Conservation (phyloP, 208 protist genomes). For the Histomonas meleagridis region DNA sequence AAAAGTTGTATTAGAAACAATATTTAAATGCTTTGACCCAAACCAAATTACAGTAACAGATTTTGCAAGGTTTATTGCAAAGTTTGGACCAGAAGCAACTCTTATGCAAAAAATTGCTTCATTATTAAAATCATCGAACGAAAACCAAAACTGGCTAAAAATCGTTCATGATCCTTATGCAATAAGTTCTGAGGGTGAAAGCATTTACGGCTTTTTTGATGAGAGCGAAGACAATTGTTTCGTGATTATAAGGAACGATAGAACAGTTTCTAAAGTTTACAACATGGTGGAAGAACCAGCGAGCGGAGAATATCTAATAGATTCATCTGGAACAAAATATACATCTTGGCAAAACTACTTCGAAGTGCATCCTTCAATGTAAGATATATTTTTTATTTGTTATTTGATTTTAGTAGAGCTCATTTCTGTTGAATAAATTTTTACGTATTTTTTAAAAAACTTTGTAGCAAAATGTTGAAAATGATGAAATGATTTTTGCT, state of each 20-base stretch:
- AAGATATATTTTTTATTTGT: no score
- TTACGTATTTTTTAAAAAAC: no score
- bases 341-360: not conserved
- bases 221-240: not conserved
- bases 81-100: conserved; percentile 31
- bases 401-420: no score
- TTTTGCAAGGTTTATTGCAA: conserved; percentile 21
- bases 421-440: no score
- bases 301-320: not conserved
- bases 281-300: not conserved
- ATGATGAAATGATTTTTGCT: no score
- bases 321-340: not conserved
- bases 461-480: no score
- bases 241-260: not conserved
- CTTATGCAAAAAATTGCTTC: not conserved
- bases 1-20: not conserved
- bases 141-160: not conserved
- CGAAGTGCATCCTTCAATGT: not conserved
- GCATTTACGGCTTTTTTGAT: conserved; percentile 1
- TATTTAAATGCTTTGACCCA: not conserved
- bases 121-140: not conserved
- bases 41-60: not conserved
- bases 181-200: not conserved
- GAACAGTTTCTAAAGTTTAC: not conserved
- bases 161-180: not conserved